Evolutionary conservation across 441 rosid genomes (phyloP).

Genomic region (Corymbia citriodora): DNA sequence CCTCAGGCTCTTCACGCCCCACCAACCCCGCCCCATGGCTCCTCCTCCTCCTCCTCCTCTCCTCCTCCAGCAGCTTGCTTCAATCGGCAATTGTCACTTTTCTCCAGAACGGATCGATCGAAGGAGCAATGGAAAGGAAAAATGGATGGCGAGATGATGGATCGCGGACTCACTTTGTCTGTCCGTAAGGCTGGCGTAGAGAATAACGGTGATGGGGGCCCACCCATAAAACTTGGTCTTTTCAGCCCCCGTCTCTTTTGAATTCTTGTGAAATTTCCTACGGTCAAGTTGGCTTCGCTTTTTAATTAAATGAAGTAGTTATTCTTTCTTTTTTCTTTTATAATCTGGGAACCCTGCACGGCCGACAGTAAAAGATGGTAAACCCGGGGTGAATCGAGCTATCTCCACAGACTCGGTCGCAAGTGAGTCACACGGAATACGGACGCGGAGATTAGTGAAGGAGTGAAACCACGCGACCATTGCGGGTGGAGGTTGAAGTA

Average conservation of each 20-base stretch:
- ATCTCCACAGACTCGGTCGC: too few relatives aligned
- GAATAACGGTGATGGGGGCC: neutral
- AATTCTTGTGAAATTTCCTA: too few relatives aligned
- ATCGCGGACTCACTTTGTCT: neutral
- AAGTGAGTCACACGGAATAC: too few relatives aligned
- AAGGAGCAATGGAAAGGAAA: neutral
- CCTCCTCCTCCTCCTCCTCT: neutral
- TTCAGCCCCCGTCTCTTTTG: too few relatives aligned
- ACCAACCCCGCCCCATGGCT: neutral
- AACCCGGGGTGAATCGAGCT: too few relatives aligned
- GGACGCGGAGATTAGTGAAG: too few relatives aligned
- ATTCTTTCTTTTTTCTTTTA: too few relatives aligned
- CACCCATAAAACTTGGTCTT: neutral
- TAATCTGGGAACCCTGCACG: too few relatives aligned
- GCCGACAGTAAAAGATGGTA: too few relatives aligned
- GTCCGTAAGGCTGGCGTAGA: neutral
- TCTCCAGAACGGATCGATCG: neutral
- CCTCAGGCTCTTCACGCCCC: constrained; percentile 25
- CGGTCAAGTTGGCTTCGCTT: neutral
- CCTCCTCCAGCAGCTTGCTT: neutral
- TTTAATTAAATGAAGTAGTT: too few relatives aligned
- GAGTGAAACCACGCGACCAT: too few relatives aligned
- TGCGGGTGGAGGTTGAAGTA: neutral
- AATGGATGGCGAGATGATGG: neutral
- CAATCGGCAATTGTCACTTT: neutral